A percentile compares a stretch with the other conserved stretches of the same genome.
phyloP scores from a whole-genome alignment of 441 rosid species.

The Flueggea neowawraea region DNA sequence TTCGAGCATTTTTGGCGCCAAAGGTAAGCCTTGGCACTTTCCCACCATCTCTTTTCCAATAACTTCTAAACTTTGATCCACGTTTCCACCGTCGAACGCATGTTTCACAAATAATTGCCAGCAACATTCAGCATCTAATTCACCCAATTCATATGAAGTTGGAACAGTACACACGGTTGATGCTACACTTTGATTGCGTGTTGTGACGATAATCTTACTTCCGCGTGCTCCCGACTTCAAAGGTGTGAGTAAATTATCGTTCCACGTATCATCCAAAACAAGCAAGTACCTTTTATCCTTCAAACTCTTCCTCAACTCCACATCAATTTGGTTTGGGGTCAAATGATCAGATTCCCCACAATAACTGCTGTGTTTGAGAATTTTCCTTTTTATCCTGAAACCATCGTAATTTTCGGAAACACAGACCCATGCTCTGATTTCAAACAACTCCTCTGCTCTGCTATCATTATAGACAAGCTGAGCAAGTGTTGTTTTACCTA shows the following conservation, averaged over 20 bases:
- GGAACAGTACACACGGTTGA: background rate
- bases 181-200: background rate
- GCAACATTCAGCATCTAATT: background rate
- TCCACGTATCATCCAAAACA: constrained; percentile 2
- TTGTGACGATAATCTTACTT: background rate
- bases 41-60: background rate
- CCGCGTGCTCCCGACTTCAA: too few species aligned
- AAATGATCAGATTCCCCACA: background rate
- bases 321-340: background rate
- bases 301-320: background rate
- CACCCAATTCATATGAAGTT: background rate
- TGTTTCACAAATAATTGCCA: background rate
- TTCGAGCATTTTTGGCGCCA: background rate
- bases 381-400: background rate
- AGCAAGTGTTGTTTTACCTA: too few species aligned
- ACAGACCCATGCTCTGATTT: background rate
- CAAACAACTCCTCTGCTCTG: background rate
- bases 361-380: too few species aligned
- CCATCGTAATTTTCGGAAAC: background rate
- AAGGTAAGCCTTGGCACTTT: background rate
- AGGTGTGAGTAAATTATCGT: background rate
- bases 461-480: too few species aligned
- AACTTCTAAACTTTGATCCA: background rate
- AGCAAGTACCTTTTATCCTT: background rate
- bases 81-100: background rate